A percentile compares a stretch with the other conserved stretches of the same genome.
These are phyloP conservation scores for Metschnikowia koreensis DNA, from an alignment of 805 yeast genomes.

Conservation along the genomic window DNA sequence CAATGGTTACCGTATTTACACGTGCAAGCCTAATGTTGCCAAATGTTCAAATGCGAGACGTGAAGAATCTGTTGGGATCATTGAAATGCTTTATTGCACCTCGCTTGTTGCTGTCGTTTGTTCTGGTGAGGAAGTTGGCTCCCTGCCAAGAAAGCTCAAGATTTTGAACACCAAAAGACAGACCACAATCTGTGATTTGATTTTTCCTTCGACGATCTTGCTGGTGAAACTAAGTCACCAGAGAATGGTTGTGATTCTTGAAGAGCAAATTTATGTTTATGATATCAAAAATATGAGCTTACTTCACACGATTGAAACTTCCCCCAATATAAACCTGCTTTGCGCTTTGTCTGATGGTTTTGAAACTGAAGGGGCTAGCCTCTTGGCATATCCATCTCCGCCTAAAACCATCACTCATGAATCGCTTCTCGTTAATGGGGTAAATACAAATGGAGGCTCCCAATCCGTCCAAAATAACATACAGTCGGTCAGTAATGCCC, in stretches of 20 bases:
- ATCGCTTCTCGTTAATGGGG: conserved; percentile 39
- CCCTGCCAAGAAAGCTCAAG: conserved; percentile 78
- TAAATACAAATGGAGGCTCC: conserved; percentile 40
- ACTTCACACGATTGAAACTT: conserved; percentile 45
- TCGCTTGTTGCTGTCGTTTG: conserved; percentile 84
- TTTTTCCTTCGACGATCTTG: conserved; percentile 41
- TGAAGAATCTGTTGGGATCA: conserved; percentile 60
- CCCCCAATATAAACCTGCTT: conserved; percentile 49
- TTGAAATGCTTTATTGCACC: conserved; percentile 90
- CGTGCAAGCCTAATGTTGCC: conserved; percentile 80
- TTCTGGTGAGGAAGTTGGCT: conserved; percentile 64
- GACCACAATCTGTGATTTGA: conserved; percentile 43
- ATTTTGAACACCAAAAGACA: conserved; percentile 78
- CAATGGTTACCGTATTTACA: conserved; percentile 68
- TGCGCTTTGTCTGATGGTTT: conserved; percentile 54
- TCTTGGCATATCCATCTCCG: conserved; percentile 74
- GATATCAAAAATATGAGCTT: conserved; percentile 41
- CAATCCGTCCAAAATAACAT: conserved; percentile 40
- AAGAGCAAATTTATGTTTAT: conserved; percentile 44
- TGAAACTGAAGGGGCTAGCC: conserved; percentile 41
- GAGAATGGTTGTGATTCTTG: conserved; percentile 38
- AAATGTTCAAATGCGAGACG: conserved; percentile 33
- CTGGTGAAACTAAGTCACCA: conserved; percentile 36
- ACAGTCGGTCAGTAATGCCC: conserved; percentile 39
- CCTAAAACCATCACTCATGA: conserved; percentile 54